Evolutionary conservation across 805 yeast species (phyloP), one percentile per base, ranked within the genome.

Genomic region (Kodamaea lidongshanica): DNA sequence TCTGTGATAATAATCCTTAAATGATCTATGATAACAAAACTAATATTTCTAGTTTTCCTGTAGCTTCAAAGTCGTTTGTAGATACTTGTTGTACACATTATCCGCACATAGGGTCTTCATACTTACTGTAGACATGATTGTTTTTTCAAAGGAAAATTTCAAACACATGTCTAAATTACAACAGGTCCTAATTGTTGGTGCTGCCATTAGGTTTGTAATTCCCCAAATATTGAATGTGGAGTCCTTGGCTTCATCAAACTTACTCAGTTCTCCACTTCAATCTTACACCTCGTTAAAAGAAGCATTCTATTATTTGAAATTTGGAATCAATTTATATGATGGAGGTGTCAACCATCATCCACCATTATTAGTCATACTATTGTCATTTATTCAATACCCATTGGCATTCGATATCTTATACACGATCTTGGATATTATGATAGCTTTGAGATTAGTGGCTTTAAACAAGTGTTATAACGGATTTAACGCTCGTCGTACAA

Each of bases 261-360:
- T 80, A 39, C 61, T 82, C 27, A 67, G 87, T 12, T 82, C 95
- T 0, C 86, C 94, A 0, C 61, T 82, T 4, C 70, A 81, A 33
- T 79, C 92, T 20, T 81, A 68, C 55, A 67, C 74, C 33, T 59
- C 67, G 23, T 55, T 63, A 25, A 51, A 46, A 34, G 67, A 58
- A 32, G 61, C 65, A 4, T 44, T 43, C 36, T 45, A 35, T 39
- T 42, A 40, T 25, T 56, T 74, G 33, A 51, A 63, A 3, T 70
- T 77, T 43, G 67, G 65, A 12, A 61, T 81, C 29, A 67, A 77
- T 27, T 75, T 86, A 6, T 89, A 86, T 46, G 74, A 74, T 38
- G 96, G 96, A 7, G 94, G 94, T 14, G 76, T 87, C 11, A 79
- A 80, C 19, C 89, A 86, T 54, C 95, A 86, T 44, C 77, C 94